These are phyloP conservation scores for Alectoria sarmentosa DNA, from an alignment of 495 filamentous ascomycete genomes.

Conservation along the genomic window DNA sequence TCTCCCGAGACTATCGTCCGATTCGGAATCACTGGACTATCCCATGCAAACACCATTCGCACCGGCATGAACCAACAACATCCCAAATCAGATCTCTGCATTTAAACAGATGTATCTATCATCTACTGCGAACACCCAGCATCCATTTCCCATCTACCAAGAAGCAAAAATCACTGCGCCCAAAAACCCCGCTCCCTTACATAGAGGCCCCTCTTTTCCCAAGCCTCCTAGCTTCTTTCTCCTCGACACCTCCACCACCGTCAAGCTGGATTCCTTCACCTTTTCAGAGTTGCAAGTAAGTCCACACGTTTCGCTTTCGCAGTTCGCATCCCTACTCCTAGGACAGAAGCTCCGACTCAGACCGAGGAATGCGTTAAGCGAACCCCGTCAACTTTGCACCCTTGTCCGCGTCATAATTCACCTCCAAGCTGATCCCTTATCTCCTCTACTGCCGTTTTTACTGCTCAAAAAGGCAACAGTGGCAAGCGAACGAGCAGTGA, in stretches of 20 bases:
- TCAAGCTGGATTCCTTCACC: slow-evolving; percentile 24
- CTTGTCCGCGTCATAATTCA: slow-evolving; percentile 27
- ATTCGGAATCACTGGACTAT: neutral
- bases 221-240: slow-evolving; percentile 7
- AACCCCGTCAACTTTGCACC: slow-evolving; percentile 6
- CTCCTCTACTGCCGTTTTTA: neutral
- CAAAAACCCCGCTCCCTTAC: slow-evolving; percentile 18
- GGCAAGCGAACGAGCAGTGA: neutral
- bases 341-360: neutral
- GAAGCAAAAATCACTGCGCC: neutral
- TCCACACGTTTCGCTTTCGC: neutral
- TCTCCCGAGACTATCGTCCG: slow-evolving; percentile 6
- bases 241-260: neutral
- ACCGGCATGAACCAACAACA: neutral
- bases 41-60: neutral
- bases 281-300: slow-evolving; percentile 22
- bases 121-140: slow-evolving; percentile 2
- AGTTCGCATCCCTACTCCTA: neutral
- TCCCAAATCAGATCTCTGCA: neutral
- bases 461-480: neutral
- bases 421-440: slow-evolving; percentile 6
- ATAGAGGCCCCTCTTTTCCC: slow-evolving; percentile 6
- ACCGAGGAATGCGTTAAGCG: slow-evolving; percentile 17
- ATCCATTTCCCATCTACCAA: neutral
- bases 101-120: neutral